Evolutionary conservation across 2,329 filamentous ascomycete species (phyloP), one percentile per base, ranked within the genome.

Genomic region (Botrytis galanthina): DNA sequence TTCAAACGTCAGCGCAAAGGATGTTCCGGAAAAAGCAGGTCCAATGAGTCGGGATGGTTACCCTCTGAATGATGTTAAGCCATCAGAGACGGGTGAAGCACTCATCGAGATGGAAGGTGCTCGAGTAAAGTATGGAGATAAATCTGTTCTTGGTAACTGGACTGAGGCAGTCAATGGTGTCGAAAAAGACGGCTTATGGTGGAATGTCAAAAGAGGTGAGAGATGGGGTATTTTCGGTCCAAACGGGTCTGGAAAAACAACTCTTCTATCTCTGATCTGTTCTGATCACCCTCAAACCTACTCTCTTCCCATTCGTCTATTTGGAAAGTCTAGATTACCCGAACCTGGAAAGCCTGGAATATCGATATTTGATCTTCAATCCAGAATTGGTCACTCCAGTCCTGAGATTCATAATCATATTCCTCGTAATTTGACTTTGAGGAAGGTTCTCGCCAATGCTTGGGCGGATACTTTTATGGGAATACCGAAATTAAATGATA

Each of bases 211-310:
- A 57, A 89, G 92, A 70, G 95, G 95, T 37, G 90, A 98, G 81
- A 90, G 95, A 75, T 97, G 94, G 92, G 95, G 93, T 4, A 88
- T 98, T 29, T 96, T 99, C 80, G 96, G 96, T 0, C 92, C 95
- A 46, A 98, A 99, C 78, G 96, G 92, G 20, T 97, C 94, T 0
- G 96, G 96, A 29, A 99, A 99, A 84, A 99, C 96, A 0, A 99
- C 96, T 0, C 87, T 99, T 57, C 88, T 98, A 42, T 96, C 94
- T 8, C 87, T 99, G 9, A 92, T 99, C 74, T 97, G 93, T 74
- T 98, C 95, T 1, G 96, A 99, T 80, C 96, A 99, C 79, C 96
- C 96, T 0, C 95, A 98, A 82, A 91, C 95, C 0, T 99, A 98
- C 81, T 93, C 93, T 0, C 88, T 95, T 37, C 95, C 95, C 0